Evolutionary conservation across 208 protist genomes (phyloP), one percentile per base, ranked within the genome.

Genomic region (Leishmania lainsoni): DNA sequence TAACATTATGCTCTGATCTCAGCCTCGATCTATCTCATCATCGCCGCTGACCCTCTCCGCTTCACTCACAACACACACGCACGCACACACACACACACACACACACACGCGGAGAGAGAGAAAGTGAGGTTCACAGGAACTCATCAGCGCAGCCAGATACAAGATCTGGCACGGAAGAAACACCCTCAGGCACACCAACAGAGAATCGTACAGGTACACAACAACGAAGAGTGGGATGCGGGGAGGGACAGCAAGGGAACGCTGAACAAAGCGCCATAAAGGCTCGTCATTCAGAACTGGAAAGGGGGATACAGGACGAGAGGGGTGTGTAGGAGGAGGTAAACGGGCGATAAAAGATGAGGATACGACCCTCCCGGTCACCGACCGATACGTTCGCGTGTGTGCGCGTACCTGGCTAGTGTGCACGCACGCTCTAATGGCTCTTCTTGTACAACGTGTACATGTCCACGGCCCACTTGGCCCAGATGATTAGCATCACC

Each of bases 401-500:
- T 17, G 48, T 39, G 6, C 17, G 16, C 54, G 54, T 58, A 14
- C 26, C 16, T 51, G 39, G 35, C 54, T 20, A 32, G 26, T 56
- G 48, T 58, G 70, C 70, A 45, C 42, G 42, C 42, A 45, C 42
- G n/a, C 32, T 73, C 35, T 69, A 76, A n/a, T 79, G 45, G 42
- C 71, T 89, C 17, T 51, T 72, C 58, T 75, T 59, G 59, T 87
- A 80, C 59, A 66, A 76, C 73, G 75, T 65, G 84, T 92, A 96
- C 73, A 93, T 81, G 49, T 93, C 89, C 29, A 86, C 76, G 14
- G 89, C 85, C 91, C 89, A 94, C 70, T 88, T 84, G 32, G 88
- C 68, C 93, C 91, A 94, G 32, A 96, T 49, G 84, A 94, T 89
- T 48, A 83, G 63, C 20, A 94, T 39, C 56, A 94, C 87, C 81